Base-by-base conservation (phyloP, 2,329 filamentous ascomycete genomes). In the Cladosporium austrohemisphaericum region DNA sequence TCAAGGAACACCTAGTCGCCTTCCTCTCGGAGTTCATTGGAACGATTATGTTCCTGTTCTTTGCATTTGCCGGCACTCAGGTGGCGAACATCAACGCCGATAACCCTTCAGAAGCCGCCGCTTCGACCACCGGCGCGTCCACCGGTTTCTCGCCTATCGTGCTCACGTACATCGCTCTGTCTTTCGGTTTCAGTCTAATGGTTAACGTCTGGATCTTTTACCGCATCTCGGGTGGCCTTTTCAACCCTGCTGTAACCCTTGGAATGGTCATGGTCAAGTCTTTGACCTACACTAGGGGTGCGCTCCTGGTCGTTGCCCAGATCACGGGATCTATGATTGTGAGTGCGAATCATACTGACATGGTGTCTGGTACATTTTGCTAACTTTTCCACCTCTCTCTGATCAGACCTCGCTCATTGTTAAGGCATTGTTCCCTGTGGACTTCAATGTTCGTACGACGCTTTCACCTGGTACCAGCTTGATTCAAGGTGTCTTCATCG, bases 401-500 rank as follows among this genome's bases (percentile, higher is more conserved):
- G n/a, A n/a, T n/a, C n/a, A n/a, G n/a, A n/a, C n/a, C n/a, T n/a
- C n/a, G n/a, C n/a, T n/a, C n/a, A n/a, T n/a, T n/a, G n/a, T n/a
- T n/a, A 72, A 75, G 26, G 76, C 71, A 1, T 68, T 86, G 4
- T 71, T 84, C n/a, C 81, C 82, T 0, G 80, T 78, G 1, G 66
- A 71, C 2, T 62, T 83, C 14, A 69, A 71, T 5, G 80, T 83
- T 4, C 68, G 68, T 41, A 85, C 82, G n/a, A 69, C 70, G 4
- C 72, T 86, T 2, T 72, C 72, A 1, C 69, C 71, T 9, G 76
- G 74, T 10, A 71, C 77, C 3, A 77, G 69, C 51, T 69, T 75
- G 8, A 71, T 71, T 0, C 81, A 80, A 52, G 83, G 83, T 5
- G 68, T 86, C 32, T 84, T 86, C 60, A 76, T 86, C 40, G 83